Evolutionary conservation across 192 early-diverging fungal species (phyloP).

Genomic region (Bifiguratus adelaidae): DNA sequence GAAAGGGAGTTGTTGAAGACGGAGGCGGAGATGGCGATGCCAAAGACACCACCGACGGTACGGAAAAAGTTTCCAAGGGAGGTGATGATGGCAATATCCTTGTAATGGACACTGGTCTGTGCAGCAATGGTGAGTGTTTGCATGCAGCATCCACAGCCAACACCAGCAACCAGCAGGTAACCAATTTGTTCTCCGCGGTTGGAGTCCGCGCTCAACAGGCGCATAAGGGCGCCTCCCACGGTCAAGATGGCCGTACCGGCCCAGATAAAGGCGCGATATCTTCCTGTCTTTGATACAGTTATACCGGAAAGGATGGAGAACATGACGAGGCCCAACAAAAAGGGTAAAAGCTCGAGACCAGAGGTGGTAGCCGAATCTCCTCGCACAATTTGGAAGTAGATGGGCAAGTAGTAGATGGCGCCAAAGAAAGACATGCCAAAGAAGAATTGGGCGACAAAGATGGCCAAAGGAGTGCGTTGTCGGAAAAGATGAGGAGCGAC

Average conservation of each 20-base stretch:
- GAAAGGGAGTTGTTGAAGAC: conserved; percentile 46
- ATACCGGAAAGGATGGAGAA: conserved; percentile 57
- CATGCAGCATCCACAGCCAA: conserved; percentile 64
- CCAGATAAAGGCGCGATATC: conserved; percentile 52
- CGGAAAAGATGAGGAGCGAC: conserved; percentile 47
- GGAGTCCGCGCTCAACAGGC: conserved; percentile 31
- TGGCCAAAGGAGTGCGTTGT: conserved; percentile 43
- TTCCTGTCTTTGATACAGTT: conserved; percentile 41
- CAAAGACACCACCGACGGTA: conserved; percentile 23
- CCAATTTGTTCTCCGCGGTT: conserved; percentile 39
- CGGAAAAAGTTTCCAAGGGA: conserved; percentile 17
- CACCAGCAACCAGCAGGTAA: conserved; percentile 54
- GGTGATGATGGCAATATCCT: conserved; percentile 17
- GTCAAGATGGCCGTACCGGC: conserved; percentile 45
- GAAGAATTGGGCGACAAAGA: conserved; percentile 51
- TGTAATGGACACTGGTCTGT: conserved; percentile 47
- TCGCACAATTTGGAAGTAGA: conserved; percentile 71
- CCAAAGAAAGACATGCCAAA: conserved; percentile 47
- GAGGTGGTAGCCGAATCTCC: conserved; percentile 50
- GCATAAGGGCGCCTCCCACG: conserved; percentile 46
- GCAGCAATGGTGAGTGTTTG: conserved; percentile 56
- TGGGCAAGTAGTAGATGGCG: conserved; percentile 61
- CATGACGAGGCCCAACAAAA: conserved; percentile 59
- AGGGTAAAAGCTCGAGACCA: conserved; percentile 39
- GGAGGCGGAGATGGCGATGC: conserved; percentile 47